phyloP scores from a whole-genome alignment of 768 basidiomycete species.

The Rhodotorula kratochvilovae region DNA sequence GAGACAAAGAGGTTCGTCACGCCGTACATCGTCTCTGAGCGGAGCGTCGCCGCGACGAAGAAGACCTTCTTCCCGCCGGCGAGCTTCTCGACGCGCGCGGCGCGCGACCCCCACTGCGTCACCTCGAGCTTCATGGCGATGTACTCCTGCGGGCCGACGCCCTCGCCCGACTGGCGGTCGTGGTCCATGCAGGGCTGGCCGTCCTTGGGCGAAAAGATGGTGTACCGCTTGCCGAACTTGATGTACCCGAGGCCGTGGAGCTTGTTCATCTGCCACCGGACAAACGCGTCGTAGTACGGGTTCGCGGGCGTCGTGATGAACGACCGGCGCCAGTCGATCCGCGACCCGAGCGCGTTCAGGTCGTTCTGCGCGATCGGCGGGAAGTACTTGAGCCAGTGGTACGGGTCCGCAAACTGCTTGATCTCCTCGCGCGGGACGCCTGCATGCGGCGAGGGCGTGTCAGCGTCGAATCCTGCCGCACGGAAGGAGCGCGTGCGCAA shows the following conservation, averaged over 20 bases:
- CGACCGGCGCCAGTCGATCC: constrained; percentile 92
- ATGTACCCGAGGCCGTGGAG: constrained; percentile 80
- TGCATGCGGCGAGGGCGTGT: constrained; percentile 41
- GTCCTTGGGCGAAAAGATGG: constrained; percentile 97
- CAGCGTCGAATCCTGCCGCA: too few relatives aligned
- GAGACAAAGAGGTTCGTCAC: constrained; percentile 98
- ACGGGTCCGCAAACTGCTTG: constrained; percentile 94
- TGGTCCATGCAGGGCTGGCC: constrained; percentile 99
- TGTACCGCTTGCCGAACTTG: constrained; percentile 97
- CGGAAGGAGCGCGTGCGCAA: too few relatives aligned
- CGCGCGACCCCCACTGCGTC: constrained; percentile 69
- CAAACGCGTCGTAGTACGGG: constrained; percentile 94
- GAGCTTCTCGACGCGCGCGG: constrained; percentile 61
- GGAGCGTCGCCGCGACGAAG: constrained; percentile 90
- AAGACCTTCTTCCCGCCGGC: constrained; percentile 66
- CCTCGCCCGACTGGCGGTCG: constrained; percentile 92
- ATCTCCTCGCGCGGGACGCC: constrained; percentile 78
- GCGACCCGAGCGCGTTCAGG: constrained; percentile 79
- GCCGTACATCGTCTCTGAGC: constrained; percentile 98
- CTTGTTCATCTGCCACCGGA: constrained; percentile 97
- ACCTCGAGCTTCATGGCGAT: constrained; percentile 93
- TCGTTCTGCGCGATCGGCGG: constrained; percentile 87
- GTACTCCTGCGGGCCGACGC: constrained; percentile 90
- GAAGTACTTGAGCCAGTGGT: constrained; percentile 87
- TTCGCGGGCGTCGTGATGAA: constrained; percentile 94